Evolutionary conservation across 371 early-diverging fungal species (phyloP).

Genomic region (Neoconidiobolus thromboides): DNA sequence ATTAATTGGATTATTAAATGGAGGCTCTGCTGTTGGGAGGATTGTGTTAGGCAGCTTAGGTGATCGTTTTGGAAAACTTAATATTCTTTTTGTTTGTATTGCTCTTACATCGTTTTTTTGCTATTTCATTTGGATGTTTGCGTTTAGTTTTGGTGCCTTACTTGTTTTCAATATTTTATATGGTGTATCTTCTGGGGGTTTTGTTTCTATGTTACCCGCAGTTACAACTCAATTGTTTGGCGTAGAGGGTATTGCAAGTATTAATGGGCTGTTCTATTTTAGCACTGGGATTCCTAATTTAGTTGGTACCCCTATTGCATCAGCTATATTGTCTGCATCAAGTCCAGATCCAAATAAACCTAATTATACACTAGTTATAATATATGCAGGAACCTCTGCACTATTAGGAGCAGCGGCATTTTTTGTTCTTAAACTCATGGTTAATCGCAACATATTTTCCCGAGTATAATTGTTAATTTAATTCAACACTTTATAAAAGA

Average conservation of each 20-base stretch:
- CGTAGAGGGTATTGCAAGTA: slow-evolving; percentile 18
- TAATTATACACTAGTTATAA: background rate
- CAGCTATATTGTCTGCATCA: slow-evolving; percentile 16
- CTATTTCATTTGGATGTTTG: slow-evolving; percentile 22
- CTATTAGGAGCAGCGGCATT: background rate
- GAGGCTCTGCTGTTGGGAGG: slow-evolving; percentile 38
- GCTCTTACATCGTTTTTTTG: slow-evolving; percentile 16
- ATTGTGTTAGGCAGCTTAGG: slow-evolving; percentile 35
- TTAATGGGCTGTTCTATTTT: slow-evolving; percentile 20
- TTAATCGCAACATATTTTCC: too few relatives aligned
- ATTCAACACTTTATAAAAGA: too few relatives aligned
- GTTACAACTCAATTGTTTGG: slow-evolving; percentile 20
- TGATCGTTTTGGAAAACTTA: slow-evolving; percentile 40
- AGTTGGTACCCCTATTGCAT: slow-evolving; percentile 28
- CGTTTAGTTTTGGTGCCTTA: slow-evolving; percentile 19
- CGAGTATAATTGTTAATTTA: too few relatives aligned
- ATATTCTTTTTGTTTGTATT: slow-evolving; percentile 23
- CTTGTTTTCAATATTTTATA: slow-evolving; percentile 28
- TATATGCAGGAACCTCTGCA: background rate
- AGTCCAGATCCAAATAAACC: background rate
- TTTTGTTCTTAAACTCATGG: too few relatives aligned
- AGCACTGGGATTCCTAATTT: slow-evolving; percentile 21
- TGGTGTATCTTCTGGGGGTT: slow-evolving; percentile 31
- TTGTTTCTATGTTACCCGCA: slow-evolving; percentile 22
- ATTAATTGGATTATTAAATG: slow-evolving; percentile 29